Evolutionary conservation across 2,329 filamentous ascomycete genomes (phyloP).

Genomic region (Fusarium verticillioides): DNA sequence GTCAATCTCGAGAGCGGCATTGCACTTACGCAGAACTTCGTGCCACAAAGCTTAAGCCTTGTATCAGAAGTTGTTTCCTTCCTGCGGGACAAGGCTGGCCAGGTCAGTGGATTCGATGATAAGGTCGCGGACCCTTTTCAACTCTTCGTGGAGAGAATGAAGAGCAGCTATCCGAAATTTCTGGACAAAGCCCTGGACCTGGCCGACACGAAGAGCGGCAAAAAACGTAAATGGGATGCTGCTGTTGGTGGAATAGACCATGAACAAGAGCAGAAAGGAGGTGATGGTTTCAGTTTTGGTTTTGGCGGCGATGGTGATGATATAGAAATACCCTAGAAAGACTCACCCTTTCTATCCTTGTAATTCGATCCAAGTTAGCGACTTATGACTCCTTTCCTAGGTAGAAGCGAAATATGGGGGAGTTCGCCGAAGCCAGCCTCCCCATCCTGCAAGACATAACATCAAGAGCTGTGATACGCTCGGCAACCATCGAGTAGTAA

Average conservation of each 20-base stretch:
- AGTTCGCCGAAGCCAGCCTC: not conserved
- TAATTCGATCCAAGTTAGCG: conserved; percentile 1
- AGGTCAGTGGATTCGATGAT: conserved; percentile 86
- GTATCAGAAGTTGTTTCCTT: conserved; percentile 82
- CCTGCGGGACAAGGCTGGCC: conserved; percentile 81
- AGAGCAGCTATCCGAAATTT: conserved; percentile 71
- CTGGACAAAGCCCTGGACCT: conserved; percentile 72
- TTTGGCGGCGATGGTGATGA: conserved; percentile 61
- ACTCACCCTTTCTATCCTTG: not conserved
- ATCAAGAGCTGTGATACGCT: not conserved
- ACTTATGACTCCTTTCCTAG: not conserved
- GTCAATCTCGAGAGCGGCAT: conserved; percentile 88
- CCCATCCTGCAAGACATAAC: not conserved
- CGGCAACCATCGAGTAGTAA: not conserved
- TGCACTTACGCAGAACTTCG: conserved; percentile 95
- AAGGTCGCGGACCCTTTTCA: conserved; percentile 77
- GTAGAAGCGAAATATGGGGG: not conserved
- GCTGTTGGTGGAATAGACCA: conserved; percentile 63
- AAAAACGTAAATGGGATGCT: conserved; percentile 88
- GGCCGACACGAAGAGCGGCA: conserved; percentile 71
- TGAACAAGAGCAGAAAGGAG: conserved; percentile 48
- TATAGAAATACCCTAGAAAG: conserved; percentile 57
- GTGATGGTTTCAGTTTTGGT: conserved; percentile 63
- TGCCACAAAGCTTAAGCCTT: conserved; percentile 71
- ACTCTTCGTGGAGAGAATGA: conserved; percentile 78